phyloP scores from a whole-genome alignment of 78 protist species.

The Tieghemostelium lacteum region DNA sequence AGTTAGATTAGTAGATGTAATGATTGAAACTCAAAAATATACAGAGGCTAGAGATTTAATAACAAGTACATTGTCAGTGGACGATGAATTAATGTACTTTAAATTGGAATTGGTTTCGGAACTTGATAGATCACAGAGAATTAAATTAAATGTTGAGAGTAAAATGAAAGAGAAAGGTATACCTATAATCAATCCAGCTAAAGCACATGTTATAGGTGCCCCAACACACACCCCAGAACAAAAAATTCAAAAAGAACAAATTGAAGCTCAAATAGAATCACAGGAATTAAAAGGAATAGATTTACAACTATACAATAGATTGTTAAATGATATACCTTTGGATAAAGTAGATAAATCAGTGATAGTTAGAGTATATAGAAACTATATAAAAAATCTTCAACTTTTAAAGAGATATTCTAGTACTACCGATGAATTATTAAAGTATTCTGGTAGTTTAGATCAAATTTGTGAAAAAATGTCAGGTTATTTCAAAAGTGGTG shows the following conservation, averaged over 20 bases:
- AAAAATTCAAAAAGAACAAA: constrained; percentile 5
- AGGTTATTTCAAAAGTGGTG: neutral
- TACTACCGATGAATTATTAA: neutral
- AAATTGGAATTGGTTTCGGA: neutral
- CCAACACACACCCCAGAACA: constrained; percentile 53
- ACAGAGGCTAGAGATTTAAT: neutral
- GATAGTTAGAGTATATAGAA: constrained; percentile 14
- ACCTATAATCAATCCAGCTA: constrained; percentile 45
- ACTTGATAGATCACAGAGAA: neutral
- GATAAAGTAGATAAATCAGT: neutral
- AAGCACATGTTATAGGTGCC: constrained; percentile 49
- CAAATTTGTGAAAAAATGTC: constrained; percentile 26
- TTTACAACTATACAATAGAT: no score
- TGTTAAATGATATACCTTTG: neutral
- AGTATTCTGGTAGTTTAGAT: neutral
- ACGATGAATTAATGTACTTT: neutral
- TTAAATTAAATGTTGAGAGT: constrained; percentile 5
- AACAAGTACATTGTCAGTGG: neutral
- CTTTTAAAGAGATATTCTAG: neutral
- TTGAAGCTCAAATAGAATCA: constrained; percentile 9
- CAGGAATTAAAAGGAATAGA: neutral
- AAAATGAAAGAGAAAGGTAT: constrained; percentile 34
- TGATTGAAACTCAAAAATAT: neutral
- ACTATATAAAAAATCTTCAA: constrained; percentile 16
- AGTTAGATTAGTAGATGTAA: constrained; percentile 1